Evolutionary conservation across 2,329 filamentous ascomycete genomes (phyloP).

Genomic region (Colletotrichum tabaci): DNA sequence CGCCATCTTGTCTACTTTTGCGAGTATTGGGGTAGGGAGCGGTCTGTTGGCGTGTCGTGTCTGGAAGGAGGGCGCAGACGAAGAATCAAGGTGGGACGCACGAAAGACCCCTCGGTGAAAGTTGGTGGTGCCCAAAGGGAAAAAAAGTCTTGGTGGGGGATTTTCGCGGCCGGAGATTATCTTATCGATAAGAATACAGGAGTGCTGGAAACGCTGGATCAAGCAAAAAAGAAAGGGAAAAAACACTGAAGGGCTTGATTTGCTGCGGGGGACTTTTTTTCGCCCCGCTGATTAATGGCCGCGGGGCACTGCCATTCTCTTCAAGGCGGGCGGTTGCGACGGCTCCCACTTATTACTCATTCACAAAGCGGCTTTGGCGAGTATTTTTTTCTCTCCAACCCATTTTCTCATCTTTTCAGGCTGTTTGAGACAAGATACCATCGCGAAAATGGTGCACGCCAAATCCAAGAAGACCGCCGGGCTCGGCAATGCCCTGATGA

Average conservation of each 20-base stretch:
- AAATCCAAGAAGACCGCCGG: constrained; percentile 97
- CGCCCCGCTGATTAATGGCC: constrained; percentile 46
- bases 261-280: constrained; percentile 42
- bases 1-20: constrained; percentile 69
- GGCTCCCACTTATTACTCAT: constrained; percentile 43
- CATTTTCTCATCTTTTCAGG: constrained; percentile 15
- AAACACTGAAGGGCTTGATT: constrained; percentile 29
- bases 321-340: constrained; percentile 31
- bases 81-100: constrained; percentile 22
- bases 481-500: constrained; percentile 98
- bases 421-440: constrained; percentile 4
- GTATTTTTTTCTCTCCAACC: constrained; percentile 25
- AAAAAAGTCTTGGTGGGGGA: constrained; percentile 36
- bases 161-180: constrained; percentile 27
- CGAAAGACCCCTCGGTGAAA: constrained; percentile 21
- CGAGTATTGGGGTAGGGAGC: not conserved
- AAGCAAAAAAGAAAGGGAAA: constrained; percentile 3
- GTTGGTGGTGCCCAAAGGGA: constrained; percentile 15
- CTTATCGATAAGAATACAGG: constrained; percentile 41
- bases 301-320: constrained; percentile 45
- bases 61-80: not conserved
- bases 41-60: not conserved
- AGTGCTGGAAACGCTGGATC: not conserved
- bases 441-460: constrained; percentile 71
- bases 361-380: constrained; percentile 27